Evolutionary conservation across 1,284 basidiomycete species (phyloP).

Genomic region (Fomes fomentarius): DNA sequence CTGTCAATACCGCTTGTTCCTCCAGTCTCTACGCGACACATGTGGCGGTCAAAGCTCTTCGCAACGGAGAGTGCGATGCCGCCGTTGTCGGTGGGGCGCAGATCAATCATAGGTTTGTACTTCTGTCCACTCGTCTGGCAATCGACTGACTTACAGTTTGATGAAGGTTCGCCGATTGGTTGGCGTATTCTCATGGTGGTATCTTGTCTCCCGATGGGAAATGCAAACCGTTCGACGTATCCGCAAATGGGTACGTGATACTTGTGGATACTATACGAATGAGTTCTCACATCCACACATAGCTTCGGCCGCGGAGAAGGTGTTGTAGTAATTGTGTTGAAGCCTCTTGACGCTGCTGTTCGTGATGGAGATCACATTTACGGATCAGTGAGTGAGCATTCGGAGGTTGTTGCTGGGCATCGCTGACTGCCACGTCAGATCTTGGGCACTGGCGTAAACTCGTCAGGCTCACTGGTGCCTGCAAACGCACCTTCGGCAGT

Average conservation of each 20-base stretch:
- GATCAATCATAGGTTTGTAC: constrained; percentile 40
- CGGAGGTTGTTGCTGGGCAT: background rate
- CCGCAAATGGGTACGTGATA: constrained; percentile 44
- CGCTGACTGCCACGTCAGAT: constrained; percentile 33
- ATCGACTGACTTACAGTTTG: too few species aligned
- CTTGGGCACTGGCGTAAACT: constrained; percentile 42
- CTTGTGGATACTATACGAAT: background rate
- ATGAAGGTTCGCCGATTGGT: constrained; percentile 27
- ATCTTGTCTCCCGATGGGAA: constrained; percentile 48
- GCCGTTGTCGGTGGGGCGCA: constrained; percentile 52
- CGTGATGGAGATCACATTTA: constrained; percentile 34
- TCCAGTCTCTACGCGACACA: constrained; percentile 49
- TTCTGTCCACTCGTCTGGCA: too few species aligned
- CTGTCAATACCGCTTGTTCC: constrained; percentile 54
- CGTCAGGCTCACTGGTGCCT: constrained; percentile 39
- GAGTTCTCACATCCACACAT: background rate
- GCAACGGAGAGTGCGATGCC: constrained; percentile 48
- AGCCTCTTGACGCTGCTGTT: constrained; percentile 30
- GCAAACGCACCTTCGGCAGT: constrained; percentile 40
- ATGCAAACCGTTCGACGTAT: constrained; percentile 52
- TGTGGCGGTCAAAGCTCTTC: constrained; percentile 48
- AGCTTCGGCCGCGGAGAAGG: constrained; percentile 34
- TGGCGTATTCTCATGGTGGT: constrained; percentile 37
- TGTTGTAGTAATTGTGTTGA: constrained; percentile 32
- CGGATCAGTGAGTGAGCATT: constrained; percentile 22